These are phyloP conservation scores for Sphagnum tenellum DNA, from an alignment of 225 moss, liverwort and hornwort species.

Conservation along the genomic window DNA sequence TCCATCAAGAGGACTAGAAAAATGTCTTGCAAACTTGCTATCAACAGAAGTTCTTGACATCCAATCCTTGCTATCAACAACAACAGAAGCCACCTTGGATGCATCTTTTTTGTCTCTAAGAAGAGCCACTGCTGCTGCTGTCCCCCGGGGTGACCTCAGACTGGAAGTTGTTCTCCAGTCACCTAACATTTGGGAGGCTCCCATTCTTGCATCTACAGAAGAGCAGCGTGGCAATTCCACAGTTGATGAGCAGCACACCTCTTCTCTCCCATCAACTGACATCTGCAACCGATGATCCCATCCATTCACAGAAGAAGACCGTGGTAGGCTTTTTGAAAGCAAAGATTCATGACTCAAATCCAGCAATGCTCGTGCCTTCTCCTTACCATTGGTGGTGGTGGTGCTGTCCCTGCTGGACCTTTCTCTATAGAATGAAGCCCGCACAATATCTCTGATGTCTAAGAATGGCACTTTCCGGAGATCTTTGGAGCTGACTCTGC, in stretches of 20 bases:
- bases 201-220: conserved; percentile 36
- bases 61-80: conserved; percentile 1
- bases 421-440: conserved; percentile 36
- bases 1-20: conserved; percentile 13
- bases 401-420: conserved; percentile 1
- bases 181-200: conserved; percentile 20
- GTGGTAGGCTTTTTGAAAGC: conserved; percentile 36
- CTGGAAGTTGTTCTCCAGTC: conserved; percentile 31
- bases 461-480: conserved; percentile 5
- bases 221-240: conserved; percentile 39
- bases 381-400: not conserved
- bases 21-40: conserved; percentile 7
- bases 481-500: not conserved
- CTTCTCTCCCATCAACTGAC: conserved; percentile 12
- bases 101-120: conserved; percentile 10
- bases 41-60: conserved; percentile 2
- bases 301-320: conserved; percentile 33
- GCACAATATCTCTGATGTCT: conserved; percentile 49
- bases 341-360: conserved; percentile 22
- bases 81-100: conserved; percentile 7
- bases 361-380: conserved; percentile 33
- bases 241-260: not conserved
- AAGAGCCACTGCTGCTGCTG: conserved; percentile 5
- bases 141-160: conserved; percentile 31
- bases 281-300: conserved; percentile 8